A percentile compares a stretch with the other conserved stretches of the same genome.
phyloP scores from a whole-genome alignment of 2,329 filamentous ascomycete species.

The Tolypocladium inflatum region DNA sequence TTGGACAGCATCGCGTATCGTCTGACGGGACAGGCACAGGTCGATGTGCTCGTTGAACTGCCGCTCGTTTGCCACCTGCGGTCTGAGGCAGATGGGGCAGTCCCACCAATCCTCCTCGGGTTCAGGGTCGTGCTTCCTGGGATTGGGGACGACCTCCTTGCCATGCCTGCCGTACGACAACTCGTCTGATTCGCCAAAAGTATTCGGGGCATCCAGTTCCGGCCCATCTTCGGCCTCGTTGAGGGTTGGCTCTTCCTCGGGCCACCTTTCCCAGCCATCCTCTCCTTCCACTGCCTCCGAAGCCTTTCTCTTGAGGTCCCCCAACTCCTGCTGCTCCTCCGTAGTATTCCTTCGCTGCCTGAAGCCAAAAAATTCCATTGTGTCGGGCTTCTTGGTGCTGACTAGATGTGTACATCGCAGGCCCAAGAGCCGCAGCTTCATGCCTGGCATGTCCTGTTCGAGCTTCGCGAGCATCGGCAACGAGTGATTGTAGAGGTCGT shows the following conservation, averaged over 20 bases:
- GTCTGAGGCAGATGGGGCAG: constrained; percentile 78
- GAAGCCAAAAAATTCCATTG: constrained; percentile 71
- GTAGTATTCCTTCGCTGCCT: constrained; percentile 21
- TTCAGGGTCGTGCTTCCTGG: constrained; percentile 18
- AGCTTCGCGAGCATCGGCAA: constrained; percentile 78
- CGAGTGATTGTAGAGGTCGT: constrained; percentile 75
- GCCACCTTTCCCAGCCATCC: constrained; percentile 57
- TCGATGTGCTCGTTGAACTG: constrained; percentile 90
- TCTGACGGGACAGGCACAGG: constrained; percentile 74
- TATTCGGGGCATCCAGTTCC: neutral
- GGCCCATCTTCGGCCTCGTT: neutral
- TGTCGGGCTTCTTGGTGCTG: constrained; percentile 71
- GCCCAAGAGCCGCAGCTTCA: constrained; percentile 80
- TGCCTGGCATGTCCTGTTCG: constrained; percentile 69
- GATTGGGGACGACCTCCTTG: constrained; percentile 42
- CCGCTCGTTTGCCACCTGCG: constrained; percentile 65
- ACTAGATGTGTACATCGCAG: constrained; percentile 80
- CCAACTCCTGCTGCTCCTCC: constrained; percentile 7
- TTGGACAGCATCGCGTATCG: constrained; percentile 76
- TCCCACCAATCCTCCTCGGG: constrained; percentile 55
- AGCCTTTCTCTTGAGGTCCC: constrained; percentile 25
- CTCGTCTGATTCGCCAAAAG: neutral
- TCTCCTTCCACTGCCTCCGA: constrained; percentile 18
- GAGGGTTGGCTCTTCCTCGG: constrained; percentile 48
- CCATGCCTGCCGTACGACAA: constrained; percentile 25